Percentiles rank a stretch among this genome's conserved stretches.
Evolutionary conservation across 2,329 filamentous ascomycete genomes (phyloP).

Genomic region (Colletotrichum neosansevieriae): DNA sequence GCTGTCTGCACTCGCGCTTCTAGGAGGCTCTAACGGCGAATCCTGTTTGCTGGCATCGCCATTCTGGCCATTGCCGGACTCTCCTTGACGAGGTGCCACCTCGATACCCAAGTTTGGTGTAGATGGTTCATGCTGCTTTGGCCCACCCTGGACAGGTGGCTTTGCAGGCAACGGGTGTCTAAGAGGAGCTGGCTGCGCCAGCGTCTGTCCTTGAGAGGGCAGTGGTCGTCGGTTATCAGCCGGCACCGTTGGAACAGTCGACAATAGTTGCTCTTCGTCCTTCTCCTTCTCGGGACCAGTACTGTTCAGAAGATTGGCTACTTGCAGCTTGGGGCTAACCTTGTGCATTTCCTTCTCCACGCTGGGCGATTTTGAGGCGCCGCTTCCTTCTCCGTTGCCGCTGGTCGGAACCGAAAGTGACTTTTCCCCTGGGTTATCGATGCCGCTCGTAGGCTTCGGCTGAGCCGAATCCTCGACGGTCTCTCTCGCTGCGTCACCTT

Average conservation of each 20-base stretch:
- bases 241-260: not conserved
- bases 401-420: not conserved
- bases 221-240: constrained; percentile 22
- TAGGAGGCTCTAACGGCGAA: constrained; percentile 3
- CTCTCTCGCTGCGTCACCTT: not conserved
- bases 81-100: not conserved
- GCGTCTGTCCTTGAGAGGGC: not conserved
- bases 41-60: constrained; percentile 9
- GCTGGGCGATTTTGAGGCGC: constrained; percentile 15
- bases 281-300: constrained; percentile 14
- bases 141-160: not conserved
- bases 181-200: not conserved
- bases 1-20: constrained; percentile 23
- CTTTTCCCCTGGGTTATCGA: not conserved
- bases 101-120: not conserved
- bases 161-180: constrained; percentile 13
- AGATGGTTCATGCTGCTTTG: not conserved
- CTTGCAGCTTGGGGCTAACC: constrained; percentile 21
- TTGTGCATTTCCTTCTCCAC: constrained; percentile 14
- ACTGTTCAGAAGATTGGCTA: constrained; percentile 28
- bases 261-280: not conserved
- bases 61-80: not conserved
- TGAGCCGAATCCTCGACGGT: not conserved
- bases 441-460: no score
- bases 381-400: constrained; percentile 5